These are phyloP conservation scores for Oryza punctata DNA, from an alignment of 176 grass and related monocot genomes.

Conservation along the genomic window DNA sequence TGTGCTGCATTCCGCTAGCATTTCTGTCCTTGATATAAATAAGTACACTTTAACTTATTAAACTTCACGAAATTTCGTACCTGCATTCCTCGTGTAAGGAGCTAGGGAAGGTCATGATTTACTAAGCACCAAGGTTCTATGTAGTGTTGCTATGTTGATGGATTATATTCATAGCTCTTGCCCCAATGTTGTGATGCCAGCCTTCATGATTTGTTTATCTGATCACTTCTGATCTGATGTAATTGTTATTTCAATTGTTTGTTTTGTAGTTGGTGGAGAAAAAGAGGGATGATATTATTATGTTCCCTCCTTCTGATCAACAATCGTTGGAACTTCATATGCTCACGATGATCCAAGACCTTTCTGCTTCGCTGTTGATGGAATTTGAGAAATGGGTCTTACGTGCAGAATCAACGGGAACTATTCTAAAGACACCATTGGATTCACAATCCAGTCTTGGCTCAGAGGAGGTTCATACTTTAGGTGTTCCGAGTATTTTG, in stretches of 20 bases:
- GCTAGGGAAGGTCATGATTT: not conserved
- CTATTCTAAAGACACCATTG: slow-evolving; percentile 98
- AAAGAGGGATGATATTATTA: slow-evolving; percentile 85
- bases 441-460: slow-evolving; percentile 99
- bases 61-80: not conserved
- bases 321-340: slow-evolving; percentile 92
- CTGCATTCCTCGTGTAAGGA: not conserved
- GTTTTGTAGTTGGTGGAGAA: slow-evolving; percentile 62
- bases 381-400: slow-evolving; percentile 99
- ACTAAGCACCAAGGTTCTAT: not conserved
- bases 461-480: slow-evolving; percentile 98
- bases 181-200: not conserved
- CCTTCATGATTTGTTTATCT: slow-evolving; percentile 9
- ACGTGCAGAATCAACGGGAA: slow-evolving; percentile 92
- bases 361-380: slow-evolving; percentile 91
- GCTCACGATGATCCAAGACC: slow-evolving; percentile 98
- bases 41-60: no score
- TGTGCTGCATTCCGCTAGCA: not conserved
- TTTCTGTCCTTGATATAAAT: slow-evolving; percentile 2
- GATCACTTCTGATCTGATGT: slow-evolving; percentile 1
- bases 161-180: slow-evolving; percentile 1
- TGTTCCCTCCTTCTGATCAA: slow-evolving; percentile 81
- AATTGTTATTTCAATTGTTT: slow-evolving; percentile 22
- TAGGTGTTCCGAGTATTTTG: slow-evolving; percentile 86
- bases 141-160: not conserved